These are phyloP conservation scores for Sclerotiophoma versabilis DNA, from an alignment of 2,329 filamentous ascomycete genomes.

Conservation along the genomic window DNA sequence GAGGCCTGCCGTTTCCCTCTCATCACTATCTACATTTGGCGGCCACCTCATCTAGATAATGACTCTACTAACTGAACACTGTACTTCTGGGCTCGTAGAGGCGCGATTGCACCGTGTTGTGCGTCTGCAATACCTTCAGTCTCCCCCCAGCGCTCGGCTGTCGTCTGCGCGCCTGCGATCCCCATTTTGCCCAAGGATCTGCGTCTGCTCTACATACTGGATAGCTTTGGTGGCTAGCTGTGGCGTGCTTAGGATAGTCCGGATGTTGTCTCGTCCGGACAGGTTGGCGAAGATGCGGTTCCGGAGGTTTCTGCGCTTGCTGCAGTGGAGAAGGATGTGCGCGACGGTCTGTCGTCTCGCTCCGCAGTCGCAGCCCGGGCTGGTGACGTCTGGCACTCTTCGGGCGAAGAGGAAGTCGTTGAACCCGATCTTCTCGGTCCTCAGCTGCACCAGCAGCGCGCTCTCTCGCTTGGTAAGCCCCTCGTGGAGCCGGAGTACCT, in stretches of 20 bases:
- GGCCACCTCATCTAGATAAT: constrained; percentile 13
- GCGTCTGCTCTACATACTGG: constrained; percentile 25
- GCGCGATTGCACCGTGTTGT: background rate
- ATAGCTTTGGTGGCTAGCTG: constrained; percentile 21
- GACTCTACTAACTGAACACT: constrained; percentile 13
- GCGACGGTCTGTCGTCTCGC: constrained; percentile 12
- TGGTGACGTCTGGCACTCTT: background rate
- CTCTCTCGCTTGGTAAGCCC: constrained; percentile 24
- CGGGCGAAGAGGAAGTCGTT: constrained; percentile 1
- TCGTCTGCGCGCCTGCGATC: constrained; percentile 13
- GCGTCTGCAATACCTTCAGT: background rate
- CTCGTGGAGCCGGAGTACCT: constrained; percentile 23
- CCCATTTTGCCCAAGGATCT: constrained; percentile 30
- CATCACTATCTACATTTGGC: constrained; percentile 13
- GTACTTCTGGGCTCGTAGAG: constrained; percentile 6
- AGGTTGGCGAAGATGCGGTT: constrained; percentile 3
- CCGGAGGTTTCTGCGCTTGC: background rate
- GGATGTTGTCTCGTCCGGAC: background rate
- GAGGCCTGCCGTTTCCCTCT: constrained; percentile 11
- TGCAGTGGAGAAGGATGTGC: constrained; percentile 16
- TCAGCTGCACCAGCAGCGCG: constrained; percentile 9
- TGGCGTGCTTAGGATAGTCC: constrained; percentile 64
- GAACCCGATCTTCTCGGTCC: constrained; percentile 23
- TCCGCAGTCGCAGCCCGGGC: background rate
- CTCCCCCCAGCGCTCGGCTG: background rate